These are phyloP conservation scores for Citrus sp. DNA, from an alignment of 345 rosid species.

Conservation along the genomic window DNA sequence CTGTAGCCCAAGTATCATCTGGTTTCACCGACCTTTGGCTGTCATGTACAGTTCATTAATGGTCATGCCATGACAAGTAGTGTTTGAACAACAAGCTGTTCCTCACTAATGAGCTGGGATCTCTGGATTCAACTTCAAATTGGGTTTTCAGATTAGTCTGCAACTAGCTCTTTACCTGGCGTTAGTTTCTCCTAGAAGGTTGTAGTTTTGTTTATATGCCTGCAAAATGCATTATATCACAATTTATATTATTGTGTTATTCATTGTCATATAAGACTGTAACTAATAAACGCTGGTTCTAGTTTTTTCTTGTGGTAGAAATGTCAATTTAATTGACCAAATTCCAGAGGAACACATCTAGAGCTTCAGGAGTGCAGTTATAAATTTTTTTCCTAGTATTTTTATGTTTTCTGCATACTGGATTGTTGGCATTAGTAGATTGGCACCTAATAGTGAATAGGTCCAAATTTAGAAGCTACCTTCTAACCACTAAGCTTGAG, in stretches of 20 bases:
- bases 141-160: background rate
- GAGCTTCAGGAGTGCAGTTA: background rate
- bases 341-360: background rate
- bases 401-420: background rate
- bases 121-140: background rate
- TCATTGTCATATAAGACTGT: background rate
- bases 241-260: background rate
- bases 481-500: background rate
- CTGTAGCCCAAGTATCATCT: background rate
- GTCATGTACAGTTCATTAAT: background rate
- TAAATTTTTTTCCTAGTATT: background rate
- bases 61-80: background rate
- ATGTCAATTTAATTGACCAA: background rate
- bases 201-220: background rate
- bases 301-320: background rate
- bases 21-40: background rate
- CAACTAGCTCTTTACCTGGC: background rate
- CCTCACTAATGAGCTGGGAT: background rate
- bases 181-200: background rate
- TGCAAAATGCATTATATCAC: background rate
- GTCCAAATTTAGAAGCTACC: background rate
- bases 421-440: background rate
- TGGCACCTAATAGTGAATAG: background rate
- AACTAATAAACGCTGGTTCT: background rate
- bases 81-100: background rate